Conservation (phyloP, 1,139 yeast genomes). For the Saccharomyces hybrid region DNA sequence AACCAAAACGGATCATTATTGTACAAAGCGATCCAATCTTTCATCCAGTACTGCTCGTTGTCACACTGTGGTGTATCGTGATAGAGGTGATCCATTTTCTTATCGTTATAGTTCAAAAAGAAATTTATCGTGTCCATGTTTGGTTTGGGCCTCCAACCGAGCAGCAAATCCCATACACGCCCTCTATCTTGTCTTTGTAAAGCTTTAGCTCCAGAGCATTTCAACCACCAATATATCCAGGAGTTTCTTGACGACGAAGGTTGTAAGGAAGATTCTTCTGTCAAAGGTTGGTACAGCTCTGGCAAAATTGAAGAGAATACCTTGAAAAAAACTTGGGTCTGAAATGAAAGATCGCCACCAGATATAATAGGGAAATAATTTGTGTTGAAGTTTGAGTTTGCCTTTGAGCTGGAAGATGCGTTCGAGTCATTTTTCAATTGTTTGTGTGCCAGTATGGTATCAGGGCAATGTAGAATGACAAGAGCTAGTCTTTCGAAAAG, state of each 20-base stretch:
- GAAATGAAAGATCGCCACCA: conserved; percentile 51
- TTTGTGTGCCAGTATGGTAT: conserved; percentile 28
- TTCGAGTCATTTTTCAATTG: conserved; percentile 14
- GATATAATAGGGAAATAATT: conserved; percentile 41
- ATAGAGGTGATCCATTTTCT: conserved; percentile 28
- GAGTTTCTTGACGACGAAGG: conserved; percentile 58
- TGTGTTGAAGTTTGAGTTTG: conserved; percentile 10
- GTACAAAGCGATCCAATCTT: conserved; percentile 4
- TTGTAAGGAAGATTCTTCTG: conserved; percentile 70
- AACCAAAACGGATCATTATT: conserved; percentile 33
- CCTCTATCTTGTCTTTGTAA: conserved; percentile 80
- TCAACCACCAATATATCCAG: conserved; percentile 94
- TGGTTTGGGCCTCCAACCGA: conserved; percentile 63
- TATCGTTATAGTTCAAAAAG: conserved; percentile 33
- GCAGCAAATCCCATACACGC: conserved; percentile 76
- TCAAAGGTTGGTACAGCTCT: conserved; percentile 67
- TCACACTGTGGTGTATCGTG: conserved; percentile 12
- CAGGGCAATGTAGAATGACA: conserved; percentile 69
- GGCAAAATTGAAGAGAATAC: conserved; percentile 61
- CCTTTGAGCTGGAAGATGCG: conserved; percentile 2
- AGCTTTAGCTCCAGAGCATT: conserved; percentile 85
- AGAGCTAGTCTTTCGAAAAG: conserved; percentile 70
- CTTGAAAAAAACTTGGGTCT: conserved; percentile 48
- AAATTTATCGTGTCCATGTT: conserved; percentile 28
- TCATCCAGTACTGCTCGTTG: neutral